phyloP scores from a whole-genome alignment of 139 green algal species.

The Nannochloris sp. region DNA sequence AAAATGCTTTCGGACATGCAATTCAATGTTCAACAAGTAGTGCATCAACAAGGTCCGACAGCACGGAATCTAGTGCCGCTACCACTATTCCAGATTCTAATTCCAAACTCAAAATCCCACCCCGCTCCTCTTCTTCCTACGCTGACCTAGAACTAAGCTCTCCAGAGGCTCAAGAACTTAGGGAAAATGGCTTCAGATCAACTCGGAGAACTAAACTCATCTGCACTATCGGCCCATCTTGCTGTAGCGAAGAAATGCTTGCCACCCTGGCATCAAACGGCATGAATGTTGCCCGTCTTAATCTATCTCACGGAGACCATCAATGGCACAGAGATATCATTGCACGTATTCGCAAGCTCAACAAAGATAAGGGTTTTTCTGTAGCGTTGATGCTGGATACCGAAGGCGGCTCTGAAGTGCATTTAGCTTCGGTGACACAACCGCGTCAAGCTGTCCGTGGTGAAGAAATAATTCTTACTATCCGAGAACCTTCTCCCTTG shows the following conservation, averaged over 20 bases:
- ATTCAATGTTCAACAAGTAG: too few species aligned
- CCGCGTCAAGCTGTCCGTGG: slow-evolving; percentile 52
- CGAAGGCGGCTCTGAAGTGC: slow-evolving; percentile 71
- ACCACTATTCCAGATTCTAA: too few species aligned
- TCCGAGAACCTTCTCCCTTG: slow-evolving; percentile 32
- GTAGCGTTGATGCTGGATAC: slow-evolving; percentile 71
- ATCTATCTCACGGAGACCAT: slow-evolving; percentile 56
- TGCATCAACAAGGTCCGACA: too few species aligned
- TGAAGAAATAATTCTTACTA: slow-evolving; percentile 53
- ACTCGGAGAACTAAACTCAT: slow-evolving; percentile 62
- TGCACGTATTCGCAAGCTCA: slow-evolving; percentile 51
- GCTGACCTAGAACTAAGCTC: neutral
- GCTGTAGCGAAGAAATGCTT: slow-evolving; percentile 40
- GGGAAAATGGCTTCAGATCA: slow-evolving; percentile 31
- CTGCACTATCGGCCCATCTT: slow-evolving; percentile 64
- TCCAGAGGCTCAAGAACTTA: neutral
- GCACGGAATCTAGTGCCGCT: too few species aligned
- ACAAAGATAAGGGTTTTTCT: slow-evolving; percentile 59
- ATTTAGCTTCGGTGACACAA: slow-evolving; percentile 37
- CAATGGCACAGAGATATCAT: slow-evolving; percentile 60
- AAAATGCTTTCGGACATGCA: too few species aligned
- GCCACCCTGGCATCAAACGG: slow-evolving; percentile 41
- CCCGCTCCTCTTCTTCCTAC: too few species aligned
- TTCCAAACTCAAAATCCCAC: too few species aligned
- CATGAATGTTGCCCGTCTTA: slow-evolving; percentile 64